phyloP scores from a whole-genome alignment of 2,329 filamentous ascomycete genomes.

The Penicillium sp. region DNA sequence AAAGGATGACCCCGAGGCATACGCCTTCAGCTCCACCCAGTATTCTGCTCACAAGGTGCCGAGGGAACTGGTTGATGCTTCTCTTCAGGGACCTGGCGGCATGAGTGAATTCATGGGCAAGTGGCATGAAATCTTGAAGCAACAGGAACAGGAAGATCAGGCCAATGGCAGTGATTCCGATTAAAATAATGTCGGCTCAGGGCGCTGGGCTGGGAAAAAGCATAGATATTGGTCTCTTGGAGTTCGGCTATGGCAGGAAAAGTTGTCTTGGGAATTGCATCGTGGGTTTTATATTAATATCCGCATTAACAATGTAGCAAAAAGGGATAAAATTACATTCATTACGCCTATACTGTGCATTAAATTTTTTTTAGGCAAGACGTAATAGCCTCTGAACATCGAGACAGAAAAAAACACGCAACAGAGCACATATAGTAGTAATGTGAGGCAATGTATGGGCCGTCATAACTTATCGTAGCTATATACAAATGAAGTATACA shows the following conservation, averaged over 20 bases:
- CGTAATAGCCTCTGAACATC: too few species aligned
- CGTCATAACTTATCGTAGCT: not conserved
- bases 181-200: conserved; percentile 1
- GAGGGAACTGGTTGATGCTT: conserved; percentile 79
- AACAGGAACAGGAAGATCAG: conserved; percentile 42
- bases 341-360: too few species aligned
- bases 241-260: conserved; percentile 10
- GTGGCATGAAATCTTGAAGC: conserved; percentile 63
- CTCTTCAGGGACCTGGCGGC: conserved; percentile 66
- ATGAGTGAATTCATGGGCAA: conserved; percentile 76
- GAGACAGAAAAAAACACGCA: too few species aligned
- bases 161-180: conserved; percentile 35
- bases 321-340: not conserved
- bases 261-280: not conserved
- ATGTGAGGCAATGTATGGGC: too few species aligned
- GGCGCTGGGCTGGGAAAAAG: not conserved
- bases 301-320: not conserved
- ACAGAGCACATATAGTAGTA: too few species aligned
- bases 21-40: conserved; percentile 78
- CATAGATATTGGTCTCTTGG: conserved; percentile 5
- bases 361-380: too few species aligned
- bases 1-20: conserved; percentile 83
- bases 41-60: conserved; percentile 96
- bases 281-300: not conserved
- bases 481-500: not conserved